Percentiles rank a stretch among this genome's conserved stretches.
These are phyloP conservation scores for Alternaria gansuensis DNA, from an alignment of 2,329 filamentous ascomycete genomes.

Conservation along the genomic window DNA sequence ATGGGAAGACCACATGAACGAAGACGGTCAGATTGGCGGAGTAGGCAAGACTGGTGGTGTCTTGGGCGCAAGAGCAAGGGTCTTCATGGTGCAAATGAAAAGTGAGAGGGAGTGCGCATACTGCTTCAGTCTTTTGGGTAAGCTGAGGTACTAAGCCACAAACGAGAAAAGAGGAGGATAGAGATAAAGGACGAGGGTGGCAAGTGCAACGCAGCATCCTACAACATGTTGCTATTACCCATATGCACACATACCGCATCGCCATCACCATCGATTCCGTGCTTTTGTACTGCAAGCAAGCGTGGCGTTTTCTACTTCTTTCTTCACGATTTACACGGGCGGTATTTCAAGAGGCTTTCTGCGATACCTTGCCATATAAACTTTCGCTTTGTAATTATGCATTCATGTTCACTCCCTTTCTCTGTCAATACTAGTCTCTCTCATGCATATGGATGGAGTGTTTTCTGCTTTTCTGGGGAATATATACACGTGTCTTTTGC, in stretches of 20 bases:
- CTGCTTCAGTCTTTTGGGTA: slow-evolving; percentile 60
- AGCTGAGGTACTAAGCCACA: slow-evolving; percentile 55
- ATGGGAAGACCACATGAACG: slow-evolving; percentile 69
- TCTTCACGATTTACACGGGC: slow-evolving; percentile 5
- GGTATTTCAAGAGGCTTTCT: slow-evolving; percentile 8
- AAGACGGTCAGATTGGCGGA: slow-evolving; percentile 67
- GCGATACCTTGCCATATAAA: slow-evolving; percentile 10
- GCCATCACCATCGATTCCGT: not conserved
- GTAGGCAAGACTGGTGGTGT: slow-evolving; percentile 67
- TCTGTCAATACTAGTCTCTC: slow-evolving; percentile 4
- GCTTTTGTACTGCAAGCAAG: slow-evolving; percentile 3
- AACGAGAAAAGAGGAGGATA: not conserved
- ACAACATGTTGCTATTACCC: not conserved
- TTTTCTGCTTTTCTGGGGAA: slow-evolving; percentile 6
- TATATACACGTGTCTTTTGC: slow-evolving; percentile 11
- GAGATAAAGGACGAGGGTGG: not conserved
- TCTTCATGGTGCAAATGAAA: slow-evolving; percentile 71
- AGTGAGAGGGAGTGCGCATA: slow-evolving; percentile 60
- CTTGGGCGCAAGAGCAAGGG: slow-evolving; percentile 61
- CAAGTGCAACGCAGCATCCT: not conserved
- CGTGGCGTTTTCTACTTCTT: slow-evolving; percentile 7
- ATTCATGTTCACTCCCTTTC: slow-evolving; percentile 1
- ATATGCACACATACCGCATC: not conserved
- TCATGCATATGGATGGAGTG: slow-evolving; percentile 9
- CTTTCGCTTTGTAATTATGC: slow-evolving; percentile 8